Base-by-base conservation (phyloP, 768 basidiomycete genomes). In the Tulasnella sp. region DNA sequence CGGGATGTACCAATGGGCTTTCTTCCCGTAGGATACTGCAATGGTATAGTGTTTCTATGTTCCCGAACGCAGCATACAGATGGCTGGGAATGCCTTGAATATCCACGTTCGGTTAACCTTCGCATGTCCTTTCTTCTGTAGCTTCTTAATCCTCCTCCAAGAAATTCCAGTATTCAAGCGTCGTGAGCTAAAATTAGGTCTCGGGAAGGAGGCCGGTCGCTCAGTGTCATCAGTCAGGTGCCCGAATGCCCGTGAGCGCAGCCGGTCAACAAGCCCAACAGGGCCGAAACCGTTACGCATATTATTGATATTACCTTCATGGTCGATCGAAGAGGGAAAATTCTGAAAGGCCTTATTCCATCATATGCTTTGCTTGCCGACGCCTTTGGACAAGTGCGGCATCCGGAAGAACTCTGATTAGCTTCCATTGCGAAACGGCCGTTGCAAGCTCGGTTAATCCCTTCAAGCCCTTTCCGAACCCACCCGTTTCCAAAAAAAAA, bases 401-500 rank as follows among this genome's bases (percentile, higher is more conserved):
- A 29, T n/a, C 57, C 57, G 57, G 57, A 9, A 61, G 57, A 61
- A 61, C 57, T 35, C 57, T 61, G 57, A 23, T 11, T 6, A 20
- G 15, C 48, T 23, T 10, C 48, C 10, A 35, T 2, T 35, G 35
- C 35, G 35, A 20, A 20, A 15, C 11, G 61, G 61, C 29, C 61
- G 61, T 67, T 18, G 61, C 61, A 67, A 67, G 61, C 61, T 67
- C 61, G 61, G 61, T 23, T 35, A 67, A 67, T 67, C 61, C 57
- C 61, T 29, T 67, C 61, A 67, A 67, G 18, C 32, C 44, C 10
- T 35, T 35, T 29, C 61, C 61, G 61, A 67, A 5, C 42, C 42
- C 42, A 13, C 57, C 26, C 57, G 42, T 42, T 11, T 61, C 57
- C 18, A 7, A 61, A 32, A 61, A 32, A 10, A 40, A 13, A 13